Conservation (phyloP, 2,329 filamentous ascomycete genomes). For the Talaromyces sp. region DNA sequence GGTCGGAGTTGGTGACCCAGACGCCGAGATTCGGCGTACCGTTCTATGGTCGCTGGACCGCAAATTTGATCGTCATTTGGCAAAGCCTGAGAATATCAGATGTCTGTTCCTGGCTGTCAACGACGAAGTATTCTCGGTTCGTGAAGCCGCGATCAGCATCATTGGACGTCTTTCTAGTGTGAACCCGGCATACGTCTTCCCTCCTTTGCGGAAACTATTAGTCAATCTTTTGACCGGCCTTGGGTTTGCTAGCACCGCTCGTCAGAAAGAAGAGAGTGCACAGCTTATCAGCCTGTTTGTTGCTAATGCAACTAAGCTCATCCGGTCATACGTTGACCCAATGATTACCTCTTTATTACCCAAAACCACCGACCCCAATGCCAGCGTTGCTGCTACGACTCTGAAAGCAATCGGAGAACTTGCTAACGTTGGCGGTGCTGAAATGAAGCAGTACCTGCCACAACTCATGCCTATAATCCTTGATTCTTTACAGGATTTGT, state of each 20-base stretch:
- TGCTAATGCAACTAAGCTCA: constrained; percentile 83
- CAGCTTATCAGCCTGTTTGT: constrained; percentile 89
- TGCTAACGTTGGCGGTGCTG: constrained; percentile 85
- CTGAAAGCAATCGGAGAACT: constrained; percentile 91
- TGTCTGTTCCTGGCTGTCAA: constrained; percentile 94
- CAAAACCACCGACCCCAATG: constrained; percentile 78
- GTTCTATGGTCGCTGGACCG: constrained; percentile 86
- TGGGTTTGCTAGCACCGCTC: constrained; percentile 88
- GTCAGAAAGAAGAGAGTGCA: constrained; percentile 94
- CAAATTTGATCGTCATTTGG: constrained; percentile 93
- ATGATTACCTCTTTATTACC: constrained; percentile 94
- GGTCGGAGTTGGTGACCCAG: constrained; percentile 86
- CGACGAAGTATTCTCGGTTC: constrained; percentile 86
- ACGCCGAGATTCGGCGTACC: constrained; percentile 80
- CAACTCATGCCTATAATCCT: constrained; percentile 93
- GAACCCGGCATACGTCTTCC: constrained; percentile 97
- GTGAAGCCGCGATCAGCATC: constrained; percentile 92
- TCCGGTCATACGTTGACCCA: constrained; percentile 93
- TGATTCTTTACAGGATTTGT: constrained; percentile 87
- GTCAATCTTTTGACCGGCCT: constrained; percentile 95
- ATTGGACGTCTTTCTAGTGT: constrained; percentile 86
- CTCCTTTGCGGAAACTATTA: constrained; percentile 86
- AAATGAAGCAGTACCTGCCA: constrained; percentile 88
- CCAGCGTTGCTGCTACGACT: constrained; percentile 90
- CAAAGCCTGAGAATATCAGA: constrained; percentile 93